Evolutionary conservation across 192 early-diverging fungal species (phyloP), one percentile per base, ranked within the genome.

Genomic region (Linderina pennispora): DNA sequence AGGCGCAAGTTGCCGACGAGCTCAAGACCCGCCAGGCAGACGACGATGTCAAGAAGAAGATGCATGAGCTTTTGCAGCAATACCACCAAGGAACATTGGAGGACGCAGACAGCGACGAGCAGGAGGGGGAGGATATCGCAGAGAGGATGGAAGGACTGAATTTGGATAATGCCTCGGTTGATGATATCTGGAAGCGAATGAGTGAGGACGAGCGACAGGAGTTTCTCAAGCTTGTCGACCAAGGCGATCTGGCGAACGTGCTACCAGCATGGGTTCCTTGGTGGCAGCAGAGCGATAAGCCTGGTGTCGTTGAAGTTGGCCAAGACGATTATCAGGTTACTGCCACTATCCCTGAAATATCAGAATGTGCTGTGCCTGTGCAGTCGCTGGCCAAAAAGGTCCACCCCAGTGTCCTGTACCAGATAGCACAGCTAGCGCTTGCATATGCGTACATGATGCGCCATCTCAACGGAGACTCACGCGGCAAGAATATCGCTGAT

Each of bases 371-470:
- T n/a, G 48, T 53, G 10, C 55, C 67, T 1, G 55, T 71, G 15
- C 45, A 58, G 14, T 31, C 35, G 22, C 40, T 65, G 4, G 23
- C 63, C 1, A 32, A 48, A 9, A 65, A 50, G 19, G 67, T 71
- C 14, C 67, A 71, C 23, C 67, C 67, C 9, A 71, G 67, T 16
- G 67, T 71, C 8, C 28, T 71, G 15, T 52, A 62, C 21, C 67
- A 71, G 48, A 57, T 71, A 9, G 39, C 39, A 1, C 67, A 71
- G 40, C 20, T 58, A 8, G 37, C 48, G 56, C 48, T 63, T n/a
- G 59, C 67, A 1, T 71, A 71, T 11, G 56, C 55, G 0, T 71
- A 63, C 40, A 71, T 53, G 60, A 63, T 71, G 67, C 53, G 67
- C 3, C 67, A 59, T 32, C 40, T 63, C 8, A 52, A 63, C 20